phyloP scores from a whole-genome alignment of 2,329 filamentous ascomycete species.

The Coniochaeta sp. region DNA sequence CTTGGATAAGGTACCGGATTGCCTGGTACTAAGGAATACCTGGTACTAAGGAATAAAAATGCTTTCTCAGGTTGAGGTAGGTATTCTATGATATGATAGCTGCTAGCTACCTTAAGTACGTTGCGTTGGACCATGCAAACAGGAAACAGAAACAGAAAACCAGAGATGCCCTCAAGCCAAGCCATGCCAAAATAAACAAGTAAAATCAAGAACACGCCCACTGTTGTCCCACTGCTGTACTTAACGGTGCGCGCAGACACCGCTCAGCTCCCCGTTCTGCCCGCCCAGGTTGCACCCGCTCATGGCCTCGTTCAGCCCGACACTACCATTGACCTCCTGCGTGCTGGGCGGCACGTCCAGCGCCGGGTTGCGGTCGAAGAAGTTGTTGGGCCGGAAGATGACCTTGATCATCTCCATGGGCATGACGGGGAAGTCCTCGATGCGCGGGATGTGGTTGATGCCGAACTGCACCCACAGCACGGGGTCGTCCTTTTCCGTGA shows the following conservation, averaged over 20 bases:
- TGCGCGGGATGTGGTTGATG: constrained; percentile 53
- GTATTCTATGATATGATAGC: neutral
- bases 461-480: constrained; percentile 46
- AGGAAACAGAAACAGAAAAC: too few species aligned
- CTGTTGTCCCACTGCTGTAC: neutral
- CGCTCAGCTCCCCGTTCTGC: constrained; percentile 3
- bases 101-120: too few species aligned
- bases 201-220: too few species aligned
- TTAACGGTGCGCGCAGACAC: constrained; percentile 5
- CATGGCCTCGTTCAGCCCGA: constrained; percentile 14
- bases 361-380: constrained; percentile 43
- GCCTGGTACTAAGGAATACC: too few species aligned
- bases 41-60: too few species aligned
- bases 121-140: too few species aligned
- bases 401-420: constrained; percentile 49
- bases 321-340: constrained; percentile 33
- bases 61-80: too few species aligned
- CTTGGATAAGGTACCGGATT: too few species aligned
- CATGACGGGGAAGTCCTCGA: constrained; percentile 65
- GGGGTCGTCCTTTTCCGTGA: constrained; percentile 34
- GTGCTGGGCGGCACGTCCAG: constrained; percentile 39
- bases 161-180: too few species aligned
- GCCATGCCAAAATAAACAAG: too few species aligned
- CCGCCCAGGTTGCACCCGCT: neutral
- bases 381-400: constrained; percentile 41